Evolutionary conservation across 805 yeast genomes (phyloP), one percentile per base, ranked within the genome.

Genomic region (Brettanomyces anomalus): DNA sequence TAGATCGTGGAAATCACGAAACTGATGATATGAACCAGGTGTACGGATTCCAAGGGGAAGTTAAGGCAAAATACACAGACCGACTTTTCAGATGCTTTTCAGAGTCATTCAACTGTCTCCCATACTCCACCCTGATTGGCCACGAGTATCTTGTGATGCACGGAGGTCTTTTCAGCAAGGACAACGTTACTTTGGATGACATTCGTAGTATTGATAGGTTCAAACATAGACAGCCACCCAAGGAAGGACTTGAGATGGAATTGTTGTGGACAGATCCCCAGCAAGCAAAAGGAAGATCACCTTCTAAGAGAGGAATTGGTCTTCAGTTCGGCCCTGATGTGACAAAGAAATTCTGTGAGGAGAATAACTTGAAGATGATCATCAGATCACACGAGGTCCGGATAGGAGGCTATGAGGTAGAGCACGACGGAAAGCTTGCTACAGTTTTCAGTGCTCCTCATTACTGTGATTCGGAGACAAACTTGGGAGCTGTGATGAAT

Each of bases 391-490:
- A 93, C 58, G 98, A 93, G 64, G 96, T 90, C 6, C 74, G 97
- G 58, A 82, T 84, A 84, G 81, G 74, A 5, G 99, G 99, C 39
- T 87, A 82, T 46, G 87, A 86, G 50, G 71, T 71, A 37, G 97
- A 90, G 58, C 99, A 93, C 56, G 72, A 83, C 45, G 95, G 94
- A 11, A 72, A 79, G 50, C 74, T 93, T 41, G 77, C 88, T 42
- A 93, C 99, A 0, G 95, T 93, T n/a, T 93, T 93, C 62, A 81
- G 94, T 62, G 99, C 99, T 0, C 99, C 99, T 31, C 90, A 93
- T 61, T 90, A 90, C 63, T 90, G 97, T 67, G 99, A 93, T 60
- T 68, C 81, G 14, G 88, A 86, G 43, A 95, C 95, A 13, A 93
- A 93, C 62, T 62, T 77, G 50, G 99, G 97, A 42, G 97, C 94